phyloP scores from a whole-genome alignment of 306 rosid genomes.

The Urtica urens region DNA sequence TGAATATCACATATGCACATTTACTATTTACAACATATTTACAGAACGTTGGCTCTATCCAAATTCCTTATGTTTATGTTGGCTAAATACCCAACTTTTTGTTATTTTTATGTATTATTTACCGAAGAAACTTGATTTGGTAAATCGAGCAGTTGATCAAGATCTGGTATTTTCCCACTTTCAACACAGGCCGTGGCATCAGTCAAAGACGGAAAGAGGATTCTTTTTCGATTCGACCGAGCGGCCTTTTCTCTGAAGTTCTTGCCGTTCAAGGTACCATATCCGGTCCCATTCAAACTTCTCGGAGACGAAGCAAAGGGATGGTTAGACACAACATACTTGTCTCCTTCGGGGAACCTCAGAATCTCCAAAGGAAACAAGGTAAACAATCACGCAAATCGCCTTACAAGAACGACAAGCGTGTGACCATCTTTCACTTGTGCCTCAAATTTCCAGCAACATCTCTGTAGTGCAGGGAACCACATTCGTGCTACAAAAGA shows the following conservation, averaged over 20 bases:
- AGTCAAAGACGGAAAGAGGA: conserved; percentile 68
- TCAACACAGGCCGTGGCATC: conserved; percentile 69
- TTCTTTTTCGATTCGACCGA: conserved; percentile 79
- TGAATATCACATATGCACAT: too few relatives aligned
- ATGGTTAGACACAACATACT: conserved; percentile 90
- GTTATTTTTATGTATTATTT: too few relatives aligned
- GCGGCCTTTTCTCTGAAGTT: conserved; percentile 80
- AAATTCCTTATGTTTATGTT: too few relatives aligned
- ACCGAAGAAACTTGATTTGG: too few relatives aligned
- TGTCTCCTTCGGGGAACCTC: conserved; percentile 76
- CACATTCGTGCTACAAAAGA: conserved; percentile 87
- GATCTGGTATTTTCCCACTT: not conserved
- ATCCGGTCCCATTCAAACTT: conserved; percentile 92
- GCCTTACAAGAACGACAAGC: not conserved
- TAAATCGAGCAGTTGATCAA: too few relatives aligned
- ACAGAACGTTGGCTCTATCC: too few relatives aligned
- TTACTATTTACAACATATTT: too few relatives aligned
- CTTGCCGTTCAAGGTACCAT: conserved; percentile 96
- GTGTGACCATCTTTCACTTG: not conserved
- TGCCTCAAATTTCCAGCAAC: conserved; percentile 41
- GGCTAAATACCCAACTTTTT: too few relatives aligned
- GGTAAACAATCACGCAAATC: conserved; percentile 30
- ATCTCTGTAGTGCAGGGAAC: conserved; percentile 93
- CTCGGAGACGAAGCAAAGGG: conserved; percentile 97
- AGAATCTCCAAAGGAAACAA: conserved; percentile 95